These are phyloP conservation scores for Clonostachys chloroleuca DNA, from an alignment of 2,329 filamentous ascomycete species.

Conservation along the genomic window DNA sequence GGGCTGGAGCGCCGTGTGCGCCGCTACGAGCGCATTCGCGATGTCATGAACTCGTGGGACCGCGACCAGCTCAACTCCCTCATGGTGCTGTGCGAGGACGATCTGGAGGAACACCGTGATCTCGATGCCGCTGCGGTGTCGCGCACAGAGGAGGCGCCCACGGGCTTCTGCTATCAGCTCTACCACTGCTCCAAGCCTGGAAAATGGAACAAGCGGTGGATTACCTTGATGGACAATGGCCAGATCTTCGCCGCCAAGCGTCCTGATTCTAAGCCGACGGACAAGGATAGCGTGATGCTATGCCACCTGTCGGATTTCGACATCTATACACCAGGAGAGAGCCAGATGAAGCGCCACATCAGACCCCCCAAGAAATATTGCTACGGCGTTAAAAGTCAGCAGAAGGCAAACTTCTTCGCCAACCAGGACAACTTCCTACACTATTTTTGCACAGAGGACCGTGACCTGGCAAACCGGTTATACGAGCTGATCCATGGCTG, in stretches of 20 bases:
- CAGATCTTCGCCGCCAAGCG: constrained; percentile 73
- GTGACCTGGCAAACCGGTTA: constrained; percentile 61
- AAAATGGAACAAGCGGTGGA: constrained; percentile 83
- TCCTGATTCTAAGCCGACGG: constrained; percentile 45
- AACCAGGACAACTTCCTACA: constrained; percentile 85
- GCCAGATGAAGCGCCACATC: constrained; percentile 64
- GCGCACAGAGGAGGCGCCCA: constrained; percentile 50
- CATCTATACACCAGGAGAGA: constrained; percentile 73
- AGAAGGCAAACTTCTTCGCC: constrained; percentile 80
- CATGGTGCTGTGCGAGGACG: constrained; percentile 57
- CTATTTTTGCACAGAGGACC: constrained; percentile 82
- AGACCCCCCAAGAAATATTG: constrained; percentile 82
- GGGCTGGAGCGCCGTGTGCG: constrained; percentile 80
- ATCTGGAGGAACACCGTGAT: constrained; percentile 49
- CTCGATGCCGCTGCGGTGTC: constrained; percentile 65
- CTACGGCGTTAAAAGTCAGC: constrained; percentile 87
- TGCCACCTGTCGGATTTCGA: constrained; percentile 92
- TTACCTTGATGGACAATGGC: constrained; percentile 70
- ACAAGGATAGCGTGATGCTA: constrained; percentile 65
- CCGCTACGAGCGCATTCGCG: constrained; percentile 79
- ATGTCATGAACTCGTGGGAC: constrained; percentile 93
- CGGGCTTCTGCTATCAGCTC: constrained; percentile 64
- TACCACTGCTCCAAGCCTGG: constrained; percentile 78
- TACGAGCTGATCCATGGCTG: constrained; percentile 70
- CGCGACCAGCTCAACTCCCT: constrained; percentile 73